phyloP scores from a whole-genome alignment of 768 basidiomycete species.

The Roridomyces roridus region DNA sequence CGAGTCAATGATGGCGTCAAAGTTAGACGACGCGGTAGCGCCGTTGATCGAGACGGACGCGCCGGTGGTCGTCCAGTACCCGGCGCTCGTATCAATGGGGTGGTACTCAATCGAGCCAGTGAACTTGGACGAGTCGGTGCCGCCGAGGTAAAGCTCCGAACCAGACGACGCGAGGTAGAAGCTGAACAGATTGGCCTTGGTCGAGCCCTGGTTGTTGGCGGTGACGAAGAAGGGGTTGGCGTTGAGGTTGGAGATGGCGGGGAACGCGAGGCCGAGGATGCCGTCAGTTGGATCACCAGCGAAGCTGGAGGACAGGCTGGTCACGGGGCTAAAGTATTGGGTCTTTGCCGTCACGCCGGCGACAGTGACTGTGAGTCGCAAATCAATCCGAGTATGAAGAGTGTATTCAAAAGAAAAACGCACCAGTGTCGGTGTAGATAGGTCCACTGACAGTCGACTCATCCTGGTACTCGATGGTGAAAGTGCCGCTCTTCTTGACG shows the following conservation, averaged over 20 bases:
- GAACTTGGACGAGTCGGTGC: conserved; percentile 49
- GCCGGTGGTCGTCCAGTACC: conserved; percentile 32
- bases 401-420: too few species aligned
- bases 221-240: conserved; percentile 46
- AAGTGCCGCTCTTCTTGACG: conserved; percentile 30
- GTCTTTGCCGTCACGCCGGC: conserved; percentile 25
- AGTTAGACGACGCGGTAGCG: background rate
- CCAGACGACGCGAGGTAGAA: conserved; percentile 47
- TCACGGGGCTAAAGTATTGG: conserved; percentile 38
- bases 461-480: conserved; percentile 49
- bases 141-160: conserved; percentile 59
- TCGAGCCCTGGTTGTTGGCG: conserved; percentile 38
- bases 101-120: conserved; percentile 45
- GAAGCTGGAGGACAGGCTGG: conserved; percentile 35
- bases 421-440: conserved; percentile 41
- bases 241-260: conserved; percentile 35
- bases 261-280: conserved; percentile 43
- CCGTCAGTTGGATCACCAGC: conserved; percentile 16
- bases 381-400: too few species aligned
- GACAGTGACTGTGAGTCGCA: conserved; percentile 4
- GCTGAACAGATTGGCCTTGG: conserved; percentile 43
- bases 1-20: conserved; percentile 18
- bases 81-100: conserved; percentile 24
- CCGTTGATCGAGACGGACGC: conserved; percentile 18
- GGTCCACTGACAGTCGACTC: conserved; percentile 45